Evolutionary conservation across 495 filamentous ascomycete genomes (phyloP).

Genomic region (Podospora didyma): DNA sequence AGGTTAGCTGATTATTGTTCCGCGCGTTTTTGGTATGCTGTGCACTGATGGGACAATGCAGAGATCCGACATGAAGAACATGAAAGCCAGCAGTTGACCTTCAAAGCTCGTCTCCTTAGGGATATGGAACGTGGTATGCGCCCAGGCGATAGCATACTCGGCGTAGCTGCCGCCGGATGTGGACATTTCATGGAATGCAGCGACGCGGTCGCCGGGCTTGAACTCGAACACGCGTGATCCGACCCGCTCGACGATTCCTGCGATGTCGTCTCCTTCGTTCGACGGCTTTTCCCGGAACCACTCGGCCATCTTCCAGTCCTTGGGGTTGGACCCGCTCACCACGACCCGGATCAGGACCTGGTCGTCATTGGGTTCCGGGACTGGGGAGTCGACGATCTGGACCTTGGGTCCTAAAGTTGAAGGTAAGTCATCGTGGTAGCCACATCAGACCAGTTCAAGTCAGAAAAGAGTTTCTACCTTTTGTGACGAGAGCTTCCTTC

Average conservation of each 20-base stretch:
- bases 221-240: conserved; percentile 60
- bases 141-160: conserved; percentile 64
- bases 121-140: conserved; percentile 66
- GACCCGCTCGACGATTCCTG: conserved; percentile 60
- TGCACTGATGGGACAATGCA: neutral
- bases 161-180: conserved; percentile 58
- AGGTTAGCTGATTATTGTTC: neutral
- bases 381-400: conserved; percentile 58
- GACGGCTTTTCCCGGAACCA: conserved; percentile 1
- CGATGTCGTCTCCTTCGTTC: conserved; percentile 71
- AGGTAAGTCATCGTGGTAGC: neutral
- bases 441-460: too few relatives aligned
- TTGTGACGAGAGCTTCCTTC: conserved; percentile 62
- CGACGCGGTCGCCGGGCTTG: conserved; percentile 64
- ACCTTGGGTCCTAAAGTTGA: conserved; percentile 38
- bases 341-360: conserved; percentile 70
- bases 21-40: too few relatives aligned
- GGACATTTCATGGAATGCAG: conserved; percentile 59
- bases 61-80: too few relatives aligned
- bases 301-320: conserved; percentile 64
- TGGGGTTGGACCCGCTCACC: conserved; percentile 69
- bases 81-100: conserved; percentile 33
- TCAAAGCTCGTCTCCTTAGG: conserved; percentile 63
- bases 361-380: conserved; percentile 55
- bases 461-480: conserved; percentile 21